Evolutionary conservation across 129 eudicot species (phyloP), one percentile per base, ranked within the genome.

Genomic region (Flaveria robusta): DNA sequence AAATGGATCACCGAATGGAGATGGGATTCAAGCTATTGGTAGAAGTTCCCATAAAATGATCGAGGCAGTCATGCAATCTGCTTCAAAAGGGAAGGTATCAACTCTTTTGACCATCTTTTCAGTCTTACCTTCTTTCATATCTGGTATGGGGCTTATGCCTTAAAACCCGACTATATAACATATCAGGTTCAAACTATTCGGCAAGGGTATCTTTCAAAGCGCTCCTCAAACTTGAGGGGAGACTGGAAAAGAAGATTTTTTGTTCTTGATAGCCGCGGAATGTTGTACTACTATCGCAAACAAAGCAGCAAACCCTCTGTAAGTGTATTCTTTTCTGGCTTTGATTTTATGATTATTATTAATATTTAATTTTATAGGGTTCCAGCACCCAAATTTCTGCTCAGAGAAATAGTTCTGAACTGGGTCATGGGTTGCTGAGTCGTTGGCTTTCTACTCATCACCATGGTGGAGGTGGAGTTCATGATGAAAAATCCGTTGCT

Each of bases 41-140:
- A 91, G 98, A 86, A 93, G 98, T 79, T 93, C 98, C 15, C 98
- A 93, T 81, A 93, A 93, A 85, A 85, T 85, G 90, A 93, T 93
- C 49, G 98, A 93, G 71, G 96, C 97, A 5, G 98, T 93, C 72
- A 93, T 93, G 98, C 98, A 91, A 81, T 87, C 93, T 59, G 97
- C 98, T 78, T 84, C 93, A 47, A 93, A 78, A 82, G 98, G 98
- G 80, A 93, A 93, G 93, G 98, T 91, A 52, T 31, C 68, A 56
- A 55, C 26, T 19, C 22, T 14, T 65, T 31, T 16, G 7, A 13
- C 27, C 11, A 4, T 79, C 70, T 43, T 55, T 18, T 46, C 14
- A 15, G 24, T 27, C 65, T 54, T 27, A 13, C 18, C 18, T 54
- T 19, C 59, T 70, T 70, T 69, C 65, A 64, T 39, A 27, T 75